These are phyloP conservation scores for Trichoderma hamatum DNA, from an alignment of 2,329 filamentous ascomycete genomes.

Conservation along the genomic window DNA sequence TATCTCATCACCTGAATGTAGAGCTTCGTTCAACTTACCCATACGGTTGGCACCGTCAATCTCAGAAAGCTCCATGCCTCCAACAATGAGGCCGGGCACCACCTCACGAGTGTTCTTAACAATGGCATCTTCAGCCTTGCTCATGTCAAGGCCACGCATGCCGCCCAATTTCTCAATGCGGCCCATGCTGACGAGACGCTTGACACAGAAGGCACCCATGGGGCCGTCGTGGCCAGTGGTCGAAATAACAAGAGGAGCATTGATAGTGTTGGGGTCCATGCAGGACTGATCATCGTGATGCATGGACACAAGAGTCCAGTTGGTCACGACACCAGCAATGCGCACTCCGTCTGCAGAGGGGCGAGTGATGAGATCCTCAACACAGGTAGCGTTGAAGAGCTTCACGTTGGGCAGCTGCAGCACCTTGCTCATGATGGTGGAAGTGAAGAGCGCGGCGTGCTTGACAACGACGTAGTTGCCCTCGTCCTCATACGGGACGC, in stretches of 20 bases:
- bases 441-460: slow-evolving; percentile 91
- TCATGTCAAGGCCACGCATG: slow-evolving; percentile 95
- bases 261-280: slow-evolving; percentile 98
- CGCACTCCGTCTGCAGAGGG: slow-evolving; percentile 60
- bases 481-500: slow-evolving; percentile 85
- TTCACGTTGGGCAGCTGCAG: slow-evolving; percentile 87
- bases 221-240: slow-evolving; percentile 91
- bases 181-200: slow-evolving; percentile 88
- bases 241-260: slow-evolving; percentile 83
- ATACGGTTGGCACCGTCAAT: slow-evolving; percentile 90
- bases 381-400: slow-evolving; percentile 91
- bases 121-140: slow-evolving; percentile 86
- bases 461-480: slow-evolving; percentile 89
- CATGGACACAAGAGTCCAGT: slow-evolving; percentile 91
- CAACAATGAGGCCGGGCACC: slow-evolving; percentile 85
- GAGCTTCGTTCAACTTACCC: slow-evolving; percentile 52
- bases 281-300: slow-evolving; percentile 88
- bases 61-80: slow-evolving; percentile 91
- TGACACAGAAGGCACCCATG: slow-evolving; percentile 88
- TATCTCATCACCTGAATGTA: too few relatives aligned
- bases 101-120: slow-evolving; percentile 90
- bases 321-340: slow-evolving; percentile 88
- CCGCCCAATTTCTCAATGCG: slow-evolving; percentile 81
- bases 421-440: slow-evolving; percentile 81
- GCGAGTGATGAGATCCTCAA: slow-evolving; percentile 91